A percentile compares a stretch with the other conserved stretches of the same genome.
phyloP scores from a whole-genome alignment of 1,139 yeast species.

The Yamadazyma trypodendri region DNA sequence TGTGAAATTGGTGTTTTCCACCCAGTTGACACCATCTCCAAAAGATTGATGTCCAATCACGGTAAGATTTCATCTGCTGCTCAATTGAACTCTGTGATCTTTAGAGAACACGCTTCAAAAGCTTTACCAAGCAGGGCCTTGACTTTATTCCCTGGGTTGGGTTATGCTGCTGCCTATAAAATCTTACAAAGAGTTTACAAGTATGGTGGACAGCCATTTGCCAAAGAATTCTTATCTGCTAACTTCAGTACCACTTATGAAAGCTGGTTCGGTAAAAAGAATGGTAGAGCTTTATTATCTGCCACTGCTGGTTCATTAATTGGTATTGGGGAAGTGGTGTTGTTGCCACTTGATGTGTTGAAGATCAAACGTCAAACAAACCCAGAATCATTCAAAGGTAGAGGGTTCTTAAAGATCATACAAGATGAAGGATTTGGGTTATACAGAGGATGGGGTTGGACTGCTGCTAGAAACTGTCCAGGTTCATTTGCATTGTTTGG shows the following conservation, averaged over 20 bases:
- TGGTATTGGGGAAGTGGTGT: slow-evolving; percentile 96
- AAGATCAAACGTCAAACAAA: slow-evolving; percentile 98
- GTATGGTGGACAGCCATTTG: slow-evolving; percentile 99
- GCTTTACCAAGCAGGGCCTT: slow-evolving; percentile 69
- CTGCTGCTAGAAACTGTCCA: slow-evolving; percentile 99
- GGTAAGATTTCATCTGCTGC: slow-evolving; percentile 61
- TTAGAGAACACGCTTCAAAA: slow-evolving; percentile 76
- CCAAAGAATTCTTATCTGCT: slow-evolving; percentile 81
- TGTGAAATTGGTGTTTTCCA: slow-evolving; percentile 96
- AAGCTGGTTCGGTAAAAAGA: slow-evolving; percentile 80
- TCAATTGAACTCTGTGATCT: slow-evolving; percentile 81
- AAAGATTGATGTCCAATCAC: slow-evolving; percentile 95
- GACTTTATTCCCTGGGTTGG: slow-evolving; percentile 95
- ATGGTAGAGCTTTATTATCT: slow-evolving; percentile 93
- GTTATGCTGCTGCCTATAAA: slow-evolving; percentile 97
- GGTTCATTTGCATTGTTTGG: slow-evolving; percentile 98
- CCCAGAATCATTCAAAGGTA: slow-evolving; percentile 96
- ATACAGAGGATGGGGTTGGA: slow-evolving; percentile 99
- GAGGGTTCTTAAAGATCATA: slow-evolving; percentile 86
- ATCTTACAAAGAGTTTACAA: slow-evolving; percentile 96
- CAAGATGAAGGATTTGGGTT: slow-evolving; percentile 90
- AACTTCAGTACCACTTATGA: slow-evolving; percentile 75
- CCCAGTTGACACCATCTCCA: slow-evolving; percentile 97
- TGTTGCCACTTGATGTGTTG: slow-evolving; percentile 92
- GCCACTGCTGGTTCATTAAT: slow-evolving; percentile 97